Evolutionary conservation across 495 filamentous ascomycete species (phyloP).

Genomic region (Rhizodiscina lignyota): DNA sequence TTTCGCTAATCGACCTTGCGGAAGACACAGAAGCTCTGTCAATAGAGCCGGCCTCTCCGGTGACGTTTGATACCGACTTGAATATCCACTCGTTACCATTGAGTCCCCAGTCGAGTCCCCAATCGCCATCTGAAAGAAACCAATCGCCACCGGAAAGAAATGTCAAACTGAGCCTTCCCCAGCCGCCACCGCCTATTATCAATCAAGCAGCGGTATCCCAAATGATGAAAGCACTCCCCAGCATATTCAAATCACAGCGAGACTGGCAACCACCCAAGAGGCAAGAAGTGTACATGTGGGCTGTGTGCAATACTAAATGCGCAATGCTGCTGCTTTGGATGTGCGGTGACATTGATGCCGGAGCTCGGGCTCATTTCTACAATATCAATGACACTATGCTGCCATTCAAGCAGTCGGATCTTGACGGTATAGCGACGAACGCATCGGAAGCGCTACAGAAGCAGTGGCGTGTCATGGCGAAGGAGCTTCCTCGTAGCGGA

Average conservation of each 20-base stretch:
- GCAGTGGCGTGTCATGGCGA: constrained; percentile 14
- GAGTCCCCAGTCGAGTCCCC: too few species aligned
- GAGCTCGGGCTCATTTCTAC: constrained; percentile 12
- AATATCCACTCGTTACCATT: too few species aligned
- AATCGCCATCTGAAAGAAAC: too few species aligned
- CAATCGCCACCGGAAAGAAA: not conserved
- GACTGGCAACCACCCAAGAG: constrained; percentile 6
- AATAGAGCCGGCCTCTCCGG: too few species aligned
- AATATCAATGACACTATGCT: constrained; percentile 12
- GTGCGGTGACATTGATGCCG: constrained; percentile 13
- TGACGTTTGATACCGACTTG: too few species aligned
- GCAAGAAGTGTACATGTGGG: constrained; percentile 11
- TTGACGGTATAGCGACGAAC: constrained; percentile 11
- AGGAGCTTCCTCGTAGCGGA: constrained; percentile 15
- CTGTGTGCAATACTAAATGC: constrained; percentile 11
- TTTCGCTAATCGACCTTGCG: too few species aligned
- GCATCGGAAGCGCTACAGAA: constrained; percentile 8
- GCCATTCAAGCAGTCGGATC: constrained; percentile 9
- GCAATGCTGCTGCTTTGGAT: constrained; percentile 11
- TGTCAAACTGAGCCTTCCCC: not conserved
- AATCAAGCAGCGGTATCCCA: not conserved
- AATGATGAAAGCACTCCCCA: not conserved
- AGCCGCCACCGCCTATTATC: not conserved
- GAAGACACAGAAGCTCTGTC: too few species aligned
- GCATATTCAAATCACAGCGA: constrained; percentile 4